Base-by-base conservation (phyloP, 2,329 filamentous ascomycete genomes). In the Neopestalotiopsis sp. region DNA sequence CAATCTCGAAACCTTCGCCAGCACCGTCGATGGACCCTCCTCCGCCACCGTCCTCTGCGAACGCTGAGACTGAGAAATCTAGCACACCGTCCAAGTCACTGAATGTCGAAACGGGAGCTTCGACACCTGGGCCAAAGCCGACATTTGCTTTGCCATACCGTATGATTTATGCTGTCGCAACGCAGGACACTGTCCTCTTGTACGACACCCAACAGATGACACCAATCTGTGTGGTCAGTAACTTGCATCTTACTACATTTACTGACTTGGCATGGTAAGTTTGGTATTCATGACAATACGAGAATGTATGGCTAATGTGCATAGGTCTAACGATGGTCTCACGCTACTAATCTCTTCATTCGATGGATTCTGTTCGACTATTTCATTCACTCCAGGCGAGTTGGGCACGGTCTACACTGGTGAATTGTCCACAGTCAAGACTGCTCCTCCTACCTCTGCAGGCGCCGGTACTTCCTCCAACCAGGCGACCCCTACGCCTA, bases 151-250 rank as follows among this genome's bases (percentile, higher is more conserved):
- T 99, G 59, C 92, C 94, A 0, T 98, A 99, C 79, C 91, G 96
- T 32, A 94, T 99, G 85, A 88, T 99, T 0, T 99, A 98, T 81
- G 96, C 95, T 3, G 95, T 99, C 49, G 97, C 96, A 7, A 99
- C 96, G 0, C 95, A 98, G 78, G 96, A 99, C 81, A 93, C 96
- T 0, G 93, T 99, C 4, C 85, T 98, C 58, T 87, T 99, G 28
- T 99, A 99, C 77, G 96, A 99, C 80, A 99, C 96, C 0, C 96
- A 99, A 77, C 96, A 99, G 78, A 92, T 95, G 76, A 97, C 94
- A 7, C 96, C 96, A 2, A 85, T 99, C 45, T 97, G 94, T 78
- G 88, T 98, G 52, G 95, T 99, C 63, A 98, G 94, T 87, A 99
- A 99, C 77, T 83, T 99, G 72, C 96, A 99, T 80, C 97, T 95